Conservation (phyloP, 2,329 filamentous ascomycete genomes). For the Apiospora arundinis region DNA sequence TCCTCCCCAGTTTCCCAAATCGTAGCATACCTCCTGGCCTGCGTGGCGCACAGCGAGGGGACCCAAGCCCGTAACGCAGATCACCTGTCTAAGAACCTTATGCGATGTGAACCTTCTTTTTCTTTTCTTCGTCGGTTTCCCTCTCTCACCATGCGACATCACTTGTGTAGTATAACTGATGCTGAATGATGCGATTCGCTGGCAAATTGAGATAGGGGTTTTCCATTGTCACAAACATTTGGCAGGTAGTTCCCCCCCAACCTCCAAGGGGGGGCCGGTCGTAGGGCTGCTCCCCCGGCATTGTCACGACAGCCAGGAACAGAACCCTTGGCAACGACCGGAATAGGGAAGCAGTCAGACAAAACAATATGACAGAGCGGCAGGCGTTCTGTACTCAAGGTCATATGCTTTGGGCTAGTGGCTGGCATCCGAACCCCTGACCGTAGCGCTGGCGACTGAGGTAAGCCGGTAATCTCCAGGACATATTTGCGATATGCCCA, state of each 20-base stretch:
- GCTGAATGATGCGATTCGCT: background rate
- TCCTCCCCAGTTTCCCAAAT: background rate
- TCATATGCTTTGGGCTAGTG: background rate
- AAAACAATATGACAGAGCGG: slow-evolving; percentile 13
- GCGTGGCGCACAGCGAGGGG: background rate
- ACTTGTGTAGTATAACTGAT: background rate
- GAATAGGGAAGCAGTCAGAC: background rate
- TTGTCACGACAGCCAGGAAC: slow-evolving; percentile 8
- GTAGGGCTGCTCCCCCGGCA: background rate
- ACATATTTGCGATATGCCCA: background rate
- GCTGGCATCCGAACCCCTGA: slow-evolving; percentile 13
- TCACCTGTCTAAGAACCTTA: slow-evolving; percentile 15
- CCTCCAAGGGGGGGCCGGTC: no score
- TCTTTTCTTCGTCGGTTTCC: background rate
- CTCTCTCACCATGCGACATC: background rate
- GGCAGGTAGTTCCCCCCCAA: no score
- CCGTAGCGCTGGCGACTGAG: background rate
- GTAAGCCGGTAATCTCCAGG: slow-evolving; percentile 3
- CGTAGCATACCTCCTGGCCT: background rate
- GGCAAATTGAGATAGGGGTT: background rate
- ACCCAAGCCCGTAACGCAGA: slow-evolving; percentile 11
- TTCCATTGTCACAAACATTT: background rate
- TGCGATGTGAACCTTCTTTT: slow-evolving; percentile 17
- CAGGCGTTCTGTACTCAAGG: background rate
- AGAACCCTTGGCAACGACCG: slow-evolving; percentile 9